These are phyloP conservation scores for Mycena filopes DNA, from an alignment of 768 basidiomycete genomes.

Conservation along the genomic window DNA sequence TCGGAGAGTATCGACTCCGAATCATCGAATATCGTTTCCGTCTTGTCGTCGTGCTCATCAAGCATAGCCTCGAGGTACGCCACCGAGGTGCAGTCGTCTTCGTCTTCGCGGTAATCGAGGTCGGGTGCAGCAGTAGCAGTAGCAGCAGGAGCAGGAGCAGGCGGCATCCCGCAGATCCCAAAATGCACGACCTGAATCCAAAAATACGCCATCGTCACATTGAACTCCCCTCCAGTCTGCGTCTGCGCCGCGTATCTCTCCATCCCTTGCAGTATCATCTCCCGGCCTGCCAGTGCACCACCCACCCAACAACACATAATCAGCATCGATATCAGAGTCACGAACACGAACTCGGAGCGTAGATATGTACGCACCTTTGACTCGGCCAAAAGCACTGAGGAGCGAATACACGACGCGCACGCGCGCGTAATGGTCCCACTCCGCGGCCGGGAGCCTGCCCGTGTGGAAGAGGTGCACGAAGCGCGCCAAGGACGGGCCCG, in stretches of 20 bases:
- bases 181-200: slow-evolving; percentile 63
- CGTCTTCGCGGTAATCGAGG: no score
- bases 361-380: slow-evolving; percentile 54
- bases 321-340: background rate
- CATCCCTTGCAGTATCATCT: slow-evolving; percentile 56
- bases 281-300: slow-evolving; percentile 53
- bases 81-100: background rate
- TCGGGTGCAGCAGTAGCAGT: no score
- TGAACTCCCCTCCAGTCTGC: slow-evolving; percentile 51
- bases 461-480: slow-evolving; percentile 50
- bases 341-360: no score
- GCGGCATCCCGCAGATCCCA: slow-evolving; percentile 50
- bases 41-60: slow-evolving; percentile 16
- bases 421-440: slow-evolving; percentile 63
- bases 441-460: slow-evolving; percentile 48
- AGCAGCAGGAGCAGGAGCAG: no score
- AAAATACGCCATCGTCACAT: slow-evolving; percentile 61
- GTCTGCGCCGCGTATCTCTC: slow-evolving; percentile 51
- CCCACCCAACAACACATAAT: background rate
- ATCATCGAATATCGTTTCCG: slow-evolving; percentile 8
- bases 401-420: slow-evolving; percentile 56
- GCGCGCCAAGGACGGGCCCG: slow-evolving; percentile 40
- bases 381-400: slow-evolving; percentile 51
- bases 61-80: slow-evolving; percentile 20
- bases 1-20: slow-evolving; percentile 1